Percentiles rank a stretch among this genome's conserved stretches.
These are phyloP conservation scores for Mycothermus thermophilus DNA, from an alignment of 495 filamentous ascomycete species.

Conservation along the genomic window DNA sequence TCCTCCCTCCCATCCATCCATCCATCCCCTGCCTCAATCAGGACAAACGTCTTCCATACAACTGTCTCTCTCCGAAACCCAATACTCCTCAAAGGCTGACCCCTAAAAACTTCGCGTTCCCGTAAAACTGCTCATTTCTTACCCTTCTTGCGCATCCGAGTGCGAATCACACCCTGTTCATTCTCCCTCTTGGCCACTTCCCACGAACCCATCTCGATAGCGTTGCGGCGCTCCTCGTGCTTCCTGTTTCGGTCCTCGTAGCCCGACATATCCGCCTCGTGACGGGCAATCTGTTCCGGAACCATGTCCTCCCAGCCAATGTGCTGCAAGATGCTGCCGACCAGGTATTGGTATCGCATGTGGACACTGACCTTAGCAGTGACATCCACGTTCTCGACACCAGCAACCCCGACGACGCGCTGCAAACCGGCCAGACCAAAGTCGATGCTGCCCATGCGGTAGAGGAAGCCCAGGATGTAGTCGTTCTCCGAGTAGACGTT, in stretches of 20 bases:
- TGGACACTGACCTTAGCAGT: constrained; percentile 41
- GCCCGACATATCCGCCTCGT: constrained; percentile 21
- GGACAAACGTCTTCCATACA: too few relatives aligned
- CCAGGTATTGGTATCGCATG: constrained; percentile 39
- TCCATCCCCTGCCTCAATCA: too few relatives aligned
- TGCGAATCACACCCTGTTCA: constrained; percentile 16
- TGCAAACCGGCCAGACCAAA: constrained; percentile 46
- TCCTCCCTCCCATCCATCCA: too few relatives aligned
- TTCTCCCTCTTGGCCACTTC: constrained; percentile 9
- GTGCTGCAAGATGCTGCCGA: constrained; percentile 39
- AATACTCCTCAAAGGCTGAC: too few relatives aligned
- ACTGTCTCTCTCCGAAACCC: too few relatives aligned
- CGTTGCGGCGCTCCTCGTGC: constrained; percentile 15
- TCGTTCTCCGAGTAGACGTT: constrained; percentile 49
- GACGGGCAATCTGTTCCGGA: constrained; percentile 26
- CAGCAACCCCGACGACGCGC: constrained; percentile 35
- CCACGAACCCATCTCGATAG: constrained; percentile 4
- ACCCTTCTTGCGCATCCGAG: constrained; percentile 16
- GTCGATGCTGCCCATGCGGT: constrained; percentile 38
- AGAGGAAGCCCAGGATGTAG: constrained; percentile 46
- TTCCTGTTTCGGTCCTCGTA: constrained; percentile 15
- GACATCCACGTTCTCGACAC: constrained; percentile 45
- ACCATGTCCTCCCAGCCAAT: constrained; percentile 45
- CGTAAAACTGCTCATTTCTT: constrained; percentile 15
- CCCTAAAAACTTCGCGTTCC: too few relatives aligned